A percentile compares a stretch with the other conserved stretches of the same genome.
These are phyloP conservation scores for Pseudozyma sp. DNA, from an alignment of 1,284 basidiomycete genomes.

Conservation along the genomic window DNA sequence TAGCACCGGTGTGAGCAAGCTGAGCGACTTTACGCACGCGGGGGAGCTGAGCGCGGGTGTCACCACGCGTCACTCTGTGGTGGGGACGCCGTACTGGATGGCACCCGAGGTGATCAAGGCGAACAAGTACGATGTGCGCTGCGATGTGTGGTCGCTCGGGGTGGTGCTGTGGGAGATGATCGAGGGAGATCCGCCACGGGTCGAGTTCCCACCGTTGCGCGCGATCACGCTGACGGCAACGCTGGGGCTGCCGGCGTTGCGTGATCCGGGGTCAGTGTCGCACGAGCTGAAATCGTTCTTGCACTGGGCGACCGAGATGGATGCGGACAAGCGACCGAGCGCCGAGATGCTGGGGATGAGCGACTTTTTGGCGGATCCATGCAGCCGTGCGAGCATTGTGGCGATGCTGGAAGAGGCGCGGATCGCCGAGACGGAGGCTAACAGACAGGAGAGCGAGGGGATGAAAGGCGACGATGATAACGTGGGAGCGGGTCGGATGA, in stretches of 20 bases:
- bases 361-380: constrained; percentile 49
- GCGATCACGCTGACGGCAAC: constrained; percentile 61
- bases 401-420: constrained; percentile 38
- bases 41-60: constrained; percentile 33
- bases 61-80: constrained; percentile 39
- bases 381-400: constrained; percentile 40
- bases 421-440: constrained; percentile 30
- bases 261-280: constrained; percentile 29
- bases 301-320: constrained; percentile 60
- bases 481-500: background rate
- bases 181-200: constrained; percentile 60
- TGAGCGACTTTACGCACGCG: constrained; percentile 61
- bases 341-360: constrained; percentile 56
- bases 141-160: constrained; percentile 61
- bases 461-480: background rate
- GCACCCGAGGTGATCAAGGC: constrained; percentile 63
- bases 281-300: constrained; percentile 57
- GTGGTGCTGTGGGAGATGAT: constrained; percentile 62
- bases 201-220: constrained; percentile 57
- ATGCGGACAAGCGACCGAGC: constrained; percentile 51
- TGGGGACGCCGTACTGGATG: constrained; percentile 65
- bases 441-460: constrained; percentile 12
- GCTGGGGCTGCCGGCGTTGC: constrained; percentile 52
- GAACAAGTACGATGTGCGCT: constrained; percentile 48
- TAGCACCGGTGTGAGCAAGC: constrained; percentile 53